Evolutionary conservation across 768 basidiomycete species (phyloP).

Genomic region (Phylloporus sp.): DNA sequence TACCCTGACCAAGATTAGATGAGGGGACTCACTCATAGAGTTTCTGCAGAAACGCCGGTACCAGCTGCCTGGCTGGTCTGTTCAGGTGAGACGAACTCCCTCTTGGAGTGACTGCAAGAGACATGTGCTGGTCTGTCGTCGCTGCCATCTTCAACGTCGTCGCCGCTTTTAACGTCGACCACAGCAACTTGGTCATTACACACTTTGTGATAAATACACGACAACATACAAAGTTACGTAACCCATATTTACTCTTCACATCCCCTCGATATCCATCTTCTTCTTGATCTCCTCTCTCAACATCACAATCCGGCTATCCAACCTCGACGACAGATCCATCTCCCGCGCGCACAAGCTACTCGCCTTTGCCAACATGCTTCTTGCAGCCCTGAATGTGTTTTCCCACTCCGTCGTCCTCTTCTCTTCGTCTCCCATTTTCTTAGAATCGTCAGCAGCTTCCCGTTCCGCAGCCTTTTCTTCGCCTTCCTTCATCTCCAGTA

Average conservation of each 20-base stretch:
- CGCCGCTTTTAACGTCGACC: constrained; percentile 4
- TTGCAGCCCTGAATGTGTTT: constrained; percentile 44
- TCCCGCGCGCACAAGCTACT: constrained; percentile 45
- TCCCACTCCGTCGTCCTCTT: constrained; percentile 39
- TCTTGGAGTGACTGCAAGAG: constrained; percentile 46
- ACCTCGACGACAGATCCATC: constrained; percentile 59
- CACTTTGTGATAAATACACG: constrained; percentile 12
- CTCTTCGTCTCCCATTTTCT: constrained; percentile 4
- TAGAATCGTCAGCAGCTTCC: constrained; percentile 22
- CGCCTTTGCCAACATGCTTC: constrained; percentile 49
- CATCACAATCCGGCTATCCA: constrained; percentile 70
- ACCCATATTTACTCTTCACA: constrained; percentile 4
- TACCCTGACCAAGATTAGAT: constrained; percentile 11
- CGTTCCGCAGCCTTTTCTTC: constrained; percentile 35
- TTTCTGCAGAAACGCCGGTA: constrained; percentile 90
- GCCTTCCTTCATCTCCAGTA: constrained; percentile 63
- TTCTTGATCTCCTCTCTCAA: constrained; percentile 62
- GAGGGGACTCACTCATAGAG: constrained; percentile 68
- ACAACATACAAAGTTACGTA: constrained; percentile 11
- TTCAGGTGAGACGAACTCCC: constrained; percentile 39
- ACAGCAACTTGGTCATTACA: constrained; percentile 16
- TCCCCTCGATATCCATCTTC: constrained; percentile 52
- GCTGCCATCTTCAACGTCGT: constrained; percentile 30
- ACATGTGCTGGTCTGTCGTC: constrained; percentile 54
- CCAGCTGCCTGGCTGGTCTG: constrained; percentile 46